phyloP scores from a whole-genome alignment of 768 basidiomycete genomes.

The Tricholoma flavovirens region DNA sequence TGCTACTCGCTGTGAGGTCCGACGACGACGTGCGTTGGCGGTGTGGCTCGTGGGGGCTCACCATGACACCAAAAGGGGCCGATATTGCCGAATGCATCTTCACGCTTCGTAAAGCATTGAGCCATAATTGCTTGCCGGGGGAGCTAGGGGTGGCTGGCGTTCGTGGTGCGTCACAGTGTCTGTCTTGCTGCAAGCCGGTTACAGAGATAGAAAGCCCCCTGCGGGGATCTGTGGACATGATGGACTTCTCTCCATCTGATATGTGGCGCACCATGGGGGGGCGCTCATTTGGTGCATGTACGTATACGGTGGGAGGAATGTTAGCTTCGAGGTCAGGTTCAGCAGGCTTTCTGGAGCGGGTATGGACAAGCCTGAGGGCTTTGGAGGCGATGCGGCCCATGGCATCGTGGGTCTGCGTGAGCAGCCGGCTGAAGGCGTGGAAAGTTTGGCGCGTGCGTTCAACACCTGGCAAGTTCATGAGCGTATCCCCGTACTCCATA shows the following conservation, averaged over 20 bases:
- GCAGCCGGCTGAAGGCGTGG: slow-evolving; percentile 11
- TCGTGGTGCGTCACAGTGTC: slow-evolving; percentile 8
- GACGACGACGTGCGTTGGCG: slow-evolving; percentile 34
- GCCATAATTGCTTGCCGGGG: slow-evolving; percentile 38
- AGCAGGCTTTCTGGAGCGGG: slow-evolving; percentile 18
- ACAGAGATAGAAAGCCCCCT: slow-evolving; percentile 11
- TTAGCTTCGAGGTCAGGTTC: slow-evolving; percentile 25
- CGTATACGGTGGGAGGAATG: slow-evolving; percentile 20
- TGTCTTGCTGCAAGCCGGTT: slow-evolving; percentile 14
- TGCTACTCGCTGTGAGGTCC: slow-evolving; percentile 19
- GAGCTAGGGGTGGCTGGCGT: slow-evolving; percentile 15
- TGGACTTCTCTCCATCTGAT: slow-evolving; percentile 13
- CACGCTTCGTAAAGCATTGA: slow-evolving; percentile 36
- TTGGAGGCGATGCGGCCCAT: slow-evolving; percentile 21
- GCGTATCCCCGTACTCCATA: slow-evolving; percentile 35
- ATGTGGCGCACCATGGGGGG: slow-evolving; percentile 13
- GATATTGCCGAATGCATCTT: slow-evolving; percentile 32
- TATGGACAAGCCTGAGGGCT: slow-evolving; percentile 17
- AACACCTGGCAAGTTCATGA: slow-evolving; percentile 27
- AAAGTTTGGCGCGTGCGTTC: slow-evolving; percentile 11
- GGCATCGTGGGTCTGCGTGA: slow-evolving; percentile 11
- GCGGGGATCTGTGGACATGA: slow-evolving; percentile 8
- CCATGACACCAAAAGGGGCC: slow-evolving; percentile 11
- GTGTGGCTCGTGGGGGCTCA: slow-evolving; percentile 17
- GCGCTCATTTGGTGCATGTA: slow-evolving; percentile 12